A percentile compares a stretch with the other conserved stretches of the same genome.
These are phyloP conservation scores for Tephrocybe sp. DNA, from an alignment of 768 basidiomycete genomes.

Conservation along the genomic window DNA sequence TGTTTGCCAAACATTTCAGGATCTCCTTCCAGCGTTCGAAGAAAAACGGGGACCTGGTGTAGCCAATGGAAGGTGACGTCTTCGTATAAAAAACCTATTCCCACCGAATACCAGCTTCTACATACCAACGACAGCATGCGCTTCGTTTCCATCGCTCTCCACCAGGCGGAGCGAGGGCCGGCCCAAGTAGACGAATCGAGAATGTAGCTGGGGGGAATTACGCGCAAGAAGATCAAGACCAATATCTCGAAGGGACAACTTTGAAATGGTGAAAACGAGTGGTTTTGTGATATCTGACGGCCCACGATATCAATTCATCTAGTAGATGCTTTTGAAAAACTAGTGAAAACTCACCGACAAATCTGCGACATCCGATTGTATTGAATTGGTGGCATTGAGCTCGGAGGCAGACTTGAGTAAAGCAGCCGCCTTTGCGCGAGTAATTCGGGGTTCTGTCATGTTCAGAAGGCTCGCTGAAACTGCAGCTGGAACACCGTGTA, in stretches of 20 bases:
- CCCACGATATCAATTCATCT: too few relatives aligned
- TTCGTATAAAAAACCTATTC: conserved; percentile 2
- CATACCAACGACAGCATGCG: not conserved
- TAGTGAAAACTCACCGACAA: too few relatives aligned
- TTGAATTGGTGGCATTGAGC: too few relatives aligned
- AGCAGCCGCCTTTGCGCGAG: too few relatives aligned
- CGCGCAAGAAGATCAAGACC: not conserved
- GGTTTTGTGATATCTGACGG: too few relatives aligned
- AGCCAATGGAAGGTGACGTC: not conserved
- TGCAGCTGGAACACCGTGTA: too few relatives aligned
- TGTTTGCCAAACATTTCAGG: not conserved
- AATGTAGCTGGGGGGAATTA: not conserved
- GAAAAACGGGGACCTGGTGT: conserved; percentile 1
- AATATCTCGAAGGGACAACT: not conserved
- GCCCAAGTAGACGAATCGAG: not conserved
- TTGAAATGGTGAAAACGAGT: too few relatives aligned
- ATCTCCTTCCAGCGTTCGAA: not conserved
- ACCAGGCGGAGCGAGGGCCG: not conserved
- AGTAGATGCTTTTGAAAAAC: too few relatives aligned
- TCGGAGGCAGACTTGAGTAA: too few relatives aligned
- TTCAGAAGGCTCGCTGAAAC: too few relatives aligned
- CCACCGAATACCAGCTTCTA: not conserved
- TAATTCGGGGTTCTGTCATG: too few relatives aligned
- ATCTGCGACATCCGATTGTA: too few relatives aligned
- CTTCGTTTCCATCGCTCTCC: not conserved